phyloP scores from a whole-genome alignment of 2,329 filamentous ascomycete species.

The Hortaea sp. region DNA sequence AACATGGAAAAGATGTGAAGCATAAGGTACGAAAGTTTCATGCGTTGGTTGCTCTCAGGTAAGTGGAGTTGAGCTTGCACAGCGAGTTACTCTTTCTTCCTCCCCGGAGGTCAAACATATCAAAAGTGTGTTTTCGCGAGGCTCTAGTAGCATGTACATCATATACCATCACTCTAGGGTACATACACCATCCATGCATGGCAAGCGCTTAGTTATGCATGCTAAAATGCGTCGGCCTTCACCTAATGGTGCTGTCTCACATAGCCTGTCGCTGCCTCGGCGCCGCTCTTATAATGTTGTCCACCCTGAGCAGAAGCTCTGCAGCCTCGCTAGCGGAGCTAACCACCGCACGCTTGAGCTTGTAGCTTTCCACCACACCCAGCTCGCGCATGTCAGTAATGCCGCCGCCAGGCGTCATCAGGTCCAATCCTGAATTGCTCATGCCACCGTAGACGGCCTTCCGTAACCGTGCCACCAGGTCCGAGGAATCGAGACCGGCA shows the following conservation, averaged over 20 bases:
- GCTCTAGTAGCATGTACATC: neutral
- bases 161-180: neutral
- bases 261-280: slow-evolving; percentile 72
- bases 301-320: slow-evolving; percentile 87
- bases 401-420: slow-evolving; percentile 80
- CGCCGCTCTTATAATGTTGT: slow-evolving; percentile 94
- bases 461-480: slow-evolving; percentile 80
- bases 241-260: slow-evolving; percentile 30
- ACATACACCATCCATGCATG: neutral
- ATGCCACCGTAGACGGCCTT: slow-evolving; percentile 93
- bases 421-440: slow-evolving; percentile 81
- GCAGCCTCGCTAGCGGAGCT: slow-evolving; percentile 92
- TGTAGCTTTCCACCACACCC: slow-evolving; percentile 95
- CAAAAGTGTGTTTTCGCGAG: neutral
- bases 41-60: too few relatives aligned
- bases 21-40: too few relatives aligned
- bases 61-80: too few relatives aligned
- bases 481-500: slow-evolving; percentile 88
- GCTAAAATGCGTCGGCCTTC: neutral
- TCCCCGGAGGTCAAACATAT: too few relatives aligned
- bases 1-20: too few relatives aligned
- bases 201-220: neutral
- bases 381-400: slow-evolving; percentile 93
- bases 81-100: too few relatives aligned
- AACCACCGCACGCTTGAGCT: slow-evolving; percentile 96